Conservation (phyloP, 768 basidiomycete genomes). For the Aureoboletus auriporus region DNA sequence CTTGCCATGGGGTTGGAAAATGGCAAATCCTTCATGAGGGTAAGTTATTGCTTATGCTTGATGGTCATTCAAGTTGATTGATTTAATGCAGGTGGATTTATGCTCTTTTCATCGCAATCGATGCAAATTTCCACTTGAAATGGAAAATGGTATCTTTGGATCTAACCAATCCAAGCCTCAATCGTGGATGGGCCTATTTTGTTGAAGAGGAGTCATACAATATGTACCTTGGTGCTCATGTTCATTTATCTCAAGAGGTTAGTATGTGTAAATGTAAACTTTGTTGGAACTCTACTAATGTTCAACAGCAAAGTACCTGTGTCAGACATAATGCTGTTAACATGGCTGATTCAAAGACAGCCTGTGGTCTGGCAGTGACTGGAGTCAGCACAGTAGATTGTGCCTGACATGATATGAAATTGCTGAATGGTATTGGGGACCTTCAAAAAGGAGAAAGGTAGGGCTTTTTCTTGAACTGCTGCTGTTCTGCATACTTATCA, state of each 20-base stretch:
- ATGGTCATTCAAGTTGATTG: not conserved
- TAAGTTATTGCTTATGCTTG: not conserved
- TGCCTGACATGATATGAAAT: not conserved
- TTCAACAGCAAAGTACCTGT: not conserved
- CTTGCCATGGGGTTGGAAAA: not conserved
- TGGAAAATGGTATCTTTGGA: slow-evolving; percentile 10
- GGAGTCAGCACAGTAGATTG: not conserved
- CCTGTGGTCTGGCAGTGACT: not conserved
- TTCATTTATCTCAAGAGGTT: slow-evolving; percentile 15
- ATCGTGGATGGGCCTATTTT: slow-evolving; percentile 21
- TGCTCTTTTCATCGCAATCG: slow-evolving; percentile 22
- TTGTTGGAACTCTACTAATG: not conserved
- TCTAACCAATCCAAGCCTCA: slow-evolving; percentile 16
- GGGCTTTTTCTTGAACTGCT: not conserved
- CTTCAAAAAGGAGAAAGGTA: slow-evolving; percentile 2
- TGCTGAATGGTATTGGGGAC: not conserved
- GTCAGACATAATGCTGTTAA: slow-evolving; percentile 1
- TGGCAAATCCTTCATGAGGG: not conserved
- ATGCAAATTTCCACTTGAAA: slow-evolving; percentile 30
- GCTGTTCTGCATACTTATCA: not conserved
- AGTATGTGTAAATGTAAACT: not conserved
- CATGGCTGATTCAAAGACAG: not conserved
- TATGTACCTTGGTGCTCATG: not conserved
- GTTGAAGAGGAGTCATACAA: slow-evolving; percentile 21
- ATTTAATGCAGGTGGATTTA: slow-evolving; percentile 13